Evolutionary conservation across 2,329 filamentous ascomycete genomes (phyloP), one percentile per base, ranked within the genome.

Genomic region (Alternaria sp.): DNA sequence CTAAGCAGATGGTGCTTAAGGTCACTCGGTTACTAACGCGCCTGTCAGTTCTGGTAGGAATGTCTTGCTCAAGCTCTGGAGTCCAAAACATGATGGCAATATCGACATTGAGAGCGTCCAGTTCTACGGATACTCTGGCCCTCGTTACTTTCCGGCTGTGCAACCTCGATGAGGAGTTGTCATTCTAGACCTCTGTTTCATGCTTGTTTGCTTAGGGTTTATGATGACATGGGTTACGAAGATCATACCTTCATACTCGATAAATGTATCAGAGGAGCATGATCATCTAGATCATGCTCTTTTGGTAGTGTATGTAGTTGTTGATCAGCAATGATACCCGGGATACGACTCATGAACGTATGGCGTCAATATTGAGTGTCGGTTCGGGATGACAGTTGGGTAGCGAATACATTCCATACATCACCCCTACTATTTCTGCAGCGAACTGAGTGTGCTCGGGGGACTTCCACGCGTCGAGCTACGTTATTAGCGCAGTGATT

Each of bases 51-150:
- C 92, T 11, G 92, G 92, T 5, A 87, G 92, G 58, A 96, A 91
- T 76, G 90, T 98, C 54, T 80, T 97, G 43, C 83, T 98, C 65
- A 97, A 97, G 82, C 87, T 97, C 77, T 97, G 93, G 92, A 93
- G 90, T 70, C 91, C 91, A 2, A 87, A 87, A 60, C 86, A 88
- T 27, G 87, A 89, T 49, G 84, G 86, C 4, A 97, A 96, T 71
- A 96, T 97, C 65, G 93, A 97, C 74, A 93, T 98, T 40, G 91
- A 97, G 77, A 92, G 90, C 46, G 89, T 97, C 25, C 86, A 93
- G 59, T 91, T 90, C 2, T 90, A 91, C 72, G 94, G 94, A 0
- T 97, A 90, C 79, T 92, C 92, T 0, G 94, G 94, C 5, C 91
- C 92, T 10, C 87, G 94, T 61, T 97, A 90, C 78, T 95, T 96